phyloP scores from a whole-genome alignment of 2,329 filamentous ascomycete species.

The Myriosclerotinia duriaeana region DNA sequence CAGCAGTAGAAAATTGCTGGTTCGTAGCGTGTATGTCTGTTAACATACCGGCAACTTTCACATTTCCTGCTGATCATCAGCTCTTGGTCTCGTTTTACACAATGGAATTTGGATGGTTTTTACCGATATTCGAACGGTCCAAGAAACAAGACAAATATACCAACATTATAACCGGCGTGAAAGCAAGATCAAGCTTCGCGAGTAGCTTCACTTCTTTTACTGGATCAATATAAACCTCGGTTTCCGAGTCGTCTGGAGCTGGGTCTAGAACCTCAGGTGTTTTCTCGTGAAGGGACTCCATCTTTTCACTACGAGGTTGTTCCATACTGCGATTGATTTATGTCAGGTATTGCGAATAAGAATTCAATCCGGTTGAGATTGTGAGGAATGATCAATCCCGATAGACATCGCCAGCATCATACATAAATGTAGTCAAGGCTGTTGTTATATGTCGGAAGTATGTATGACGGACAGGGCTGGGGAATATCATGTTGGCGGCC shows the following conservation, averaged over 20 bases:
- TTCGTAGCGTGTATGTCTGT: constrained; percentile 28
- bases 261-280: constrained; percentile 4
- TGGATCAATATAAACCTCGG: constrained; percentile 43
- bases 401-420: neutral
- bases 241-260: neutral
- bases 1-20: constrained; percentile 33
- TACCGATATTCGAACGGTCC: constrained; percentile 52
- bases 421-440: neutral
- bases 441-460: constrained; percentile 11
- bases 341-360: neutral
- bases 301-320: constrained; percentile 19
- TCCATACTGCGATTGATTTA: constrained; percentile 15
- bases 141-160: constrained; percentile 56
- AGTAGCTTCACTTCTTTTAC: constrained; percentile 49
- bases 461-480: neutral
- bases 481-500: constrained; percentile 8
- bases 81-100: neutral
- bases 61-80: constrained; percentile 46
- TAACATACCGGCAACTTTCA: constrained; percentile 31
- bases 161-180: constrained; percentile 55
- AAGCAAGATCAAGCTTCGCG: constrained; percentile 49
- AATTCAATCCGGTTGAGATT: neutral
- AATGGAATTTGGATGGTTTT: neutral
- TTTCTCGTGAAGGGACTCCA: constrained; percentile 10
- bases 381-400: neutral